Evolutionary conservation across 192 early-diverging fungal species (phyloP), one percentile per base, ranked within the genome.

Genomic region (Rhizophagus prolifer): DNA sequence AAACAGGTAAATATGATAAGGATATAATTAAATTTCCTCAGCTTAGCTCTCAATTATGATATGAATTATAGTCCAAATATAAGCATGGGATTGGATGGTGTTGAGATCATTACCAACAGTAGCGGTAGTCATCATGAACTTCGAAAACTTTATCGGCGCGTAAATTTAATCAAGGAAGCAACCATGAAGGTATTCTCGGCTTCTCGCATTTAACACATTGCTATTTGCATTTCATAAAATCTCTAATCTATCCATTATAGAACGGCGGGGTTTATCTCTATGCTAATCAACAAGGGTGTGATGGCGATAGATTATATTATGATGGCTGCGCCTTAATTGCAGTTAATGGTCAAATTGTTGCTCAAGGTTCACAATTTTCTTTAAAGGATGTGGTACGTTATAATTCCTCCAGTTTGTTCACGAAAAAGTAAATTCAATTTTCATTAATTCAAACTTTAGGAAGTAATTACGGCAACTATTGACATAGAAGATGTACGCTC

Each of bases 41-140:
- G 12, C 10, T 44, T 44, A 44, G 41, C 41, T 44, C 16, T 12
- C 66, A 14, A 64, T 66, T 36, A 34, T n/a, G 34, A 54, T 41
- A 21, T 62, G 46, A 34, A 12, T 75, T 0, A 58, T 78, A 96
- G 96, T 76, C 97, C 98, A 14, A 97, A 99, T 79, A 98, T 98
- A 73, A 85, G 85, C 0, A 93, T 97, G 90, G 90, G 92, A 1
- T 80, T 99, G 78, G 96, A 96, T 79, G 98, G 98, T 12, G 96
- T 97, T 1, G 98, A 99, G 79, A 94, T 99, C 54, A 94, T 99
- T 64, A 89, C 91, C 58, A 99, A 99, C 79, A 95, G 95, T 79
- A 96, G 94, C 81, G 96, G 94, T 74, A 94, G 91, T 79, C 98
- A 99, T 86, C 97, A 98, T 80, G 97, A 99, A 82, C 87, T 99